phyloP scores from a whole-genome alignment of 1,284 basidiomycete species.

The Cyathus pygmaeus region DNA sequence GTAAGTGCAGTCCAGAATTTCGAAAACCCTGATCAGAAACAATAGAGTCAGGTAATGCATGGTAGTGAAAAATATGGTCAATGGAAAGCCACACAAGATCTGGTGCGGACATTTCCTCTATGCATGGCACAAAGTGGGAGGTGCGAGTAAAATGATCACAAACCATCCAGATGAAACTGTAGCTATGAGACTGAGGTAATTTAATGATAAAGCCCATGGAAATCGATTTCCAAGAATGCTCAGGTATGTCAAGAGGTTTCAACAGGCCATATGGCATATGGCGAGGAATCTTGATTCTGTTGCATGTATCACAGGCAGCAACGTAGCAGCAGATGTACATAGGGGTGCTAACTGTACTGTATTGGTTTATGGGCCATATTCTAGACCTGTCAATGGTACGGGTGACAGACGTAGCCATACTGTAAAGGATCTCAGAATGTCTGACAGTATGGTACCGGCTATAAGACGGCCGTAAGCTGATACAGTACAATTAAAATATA shows the following conservation, averaged over 20 bases:
- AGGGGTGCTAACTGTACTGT: constrained; percentile 44
- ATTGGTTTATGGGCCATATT: constrained; percentile 30
- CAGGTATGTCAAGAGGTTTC: constrained; percentile 44
- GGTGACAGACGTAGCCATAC: no score
- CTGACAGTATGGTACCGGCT: no score
- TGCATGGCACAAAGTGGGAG: constrained; percentile 44
- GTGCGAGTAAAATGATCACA: constrained; percentile 50
- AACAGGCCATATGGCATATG: constrained; percentile 47
- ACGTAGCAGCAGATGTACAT: constrained; percentile 37
- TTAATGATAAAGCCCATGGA: constrained; percentile 57
- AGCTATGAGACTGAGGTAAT: constrained; percentile 42
- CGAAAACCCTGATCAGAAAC: constrained; percentile 43
- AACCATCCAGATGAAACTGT: constrained; percentile 50
- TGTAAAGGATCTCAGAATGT: no score
- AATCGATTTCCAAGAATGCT: constrained; percentile 49
- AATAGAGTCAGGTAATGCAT: constrained; percentile 43
- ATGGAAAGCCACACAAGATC: constrained; percentile 43
- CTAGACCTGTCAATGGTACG: no score
- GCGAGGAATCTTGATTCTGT: constrained; percentile 35
- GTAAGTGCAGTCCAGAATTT: constrained; percentile 38
- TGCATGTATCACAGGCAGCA: constrained; percentile 44
- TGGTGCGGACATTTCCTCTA: constrained; percentile 41
- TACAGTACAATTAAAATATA: no score
- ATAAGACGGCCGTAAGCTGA: no score
- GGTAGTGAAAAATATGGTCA: constrained; percentile 38